Evolutionary conservation across 2,329 filamentous ascomycete species (phyloP).

Genomic region (Fusarium gaditjirri): DNA sequence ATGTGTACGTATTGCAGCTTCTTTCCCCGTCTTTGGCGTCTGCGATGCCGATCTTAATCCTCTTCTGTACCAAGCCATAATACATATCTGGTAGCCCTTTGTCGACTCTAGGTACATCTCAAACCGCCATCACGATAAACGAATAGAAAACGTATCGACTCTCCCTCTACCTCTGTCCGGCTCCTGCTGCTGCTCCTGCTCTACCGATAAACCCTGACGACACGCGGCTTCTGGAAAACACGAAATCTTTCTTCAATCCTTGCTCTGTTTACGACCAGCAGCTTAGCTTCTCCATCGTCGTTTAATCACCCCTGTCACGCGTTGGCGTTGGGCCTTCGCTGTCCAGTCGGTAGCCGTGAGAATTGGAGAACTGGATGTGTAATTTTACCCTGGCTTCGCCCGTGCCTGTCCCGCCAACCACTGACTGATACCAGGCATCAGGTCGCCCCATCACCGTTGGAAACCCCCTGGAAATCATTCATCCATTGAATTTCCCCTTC

Average conservation of each 20-base stretch:
- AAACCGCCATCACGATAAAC: background rate
- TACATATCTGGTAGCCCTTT: background rate
- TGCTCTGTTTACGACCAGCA: constrained; percentile 11
- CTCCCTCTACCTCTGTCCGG: background rate
- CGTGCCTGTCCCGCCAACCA: constrained; percentile 40
- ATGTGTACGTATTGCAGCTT: background rate
- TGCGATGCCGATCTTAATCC: constrained; percentile 18
- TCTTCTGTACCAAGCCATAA: constrained; percentile 6
- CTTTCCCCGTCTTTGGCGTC: constrained; percentile 11
- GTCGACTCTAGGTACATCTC: background rate
- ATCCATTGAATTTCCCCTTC: constrained; percentile 42
- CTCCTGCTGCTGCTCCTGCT: background rate
- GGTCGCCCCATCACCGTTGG: constrained; percentile 40
- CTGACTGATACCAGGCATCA: constrained; percentile 33
- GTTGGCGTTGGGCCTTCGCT: constrained; percentile 18
- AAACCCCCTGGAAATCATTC: constrained; percentile 43
- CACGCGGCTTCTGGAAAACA: constrained; percentile 28
- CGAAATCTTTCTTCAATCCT: constrained; percentile 19
- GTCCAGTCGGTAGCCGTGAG: constrained; percentile 20
- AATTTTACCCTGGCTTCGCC: constrained; percentile 42
- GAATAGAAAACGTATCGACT: background rate
- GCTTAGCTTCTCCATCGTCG: constrained; percentile 12
- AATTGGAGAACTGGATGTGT: constrained; percentile 32
- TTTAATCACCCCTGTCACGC: constrained; percentile 25
- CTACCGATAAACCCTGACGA: constrained; percentile 12